Evolutionary conservation across 352 stramenopile genomes (phyloP), one percentile per base, ranked within the genome.

Genomic region (Phytopythium ostracodes): DNA sequence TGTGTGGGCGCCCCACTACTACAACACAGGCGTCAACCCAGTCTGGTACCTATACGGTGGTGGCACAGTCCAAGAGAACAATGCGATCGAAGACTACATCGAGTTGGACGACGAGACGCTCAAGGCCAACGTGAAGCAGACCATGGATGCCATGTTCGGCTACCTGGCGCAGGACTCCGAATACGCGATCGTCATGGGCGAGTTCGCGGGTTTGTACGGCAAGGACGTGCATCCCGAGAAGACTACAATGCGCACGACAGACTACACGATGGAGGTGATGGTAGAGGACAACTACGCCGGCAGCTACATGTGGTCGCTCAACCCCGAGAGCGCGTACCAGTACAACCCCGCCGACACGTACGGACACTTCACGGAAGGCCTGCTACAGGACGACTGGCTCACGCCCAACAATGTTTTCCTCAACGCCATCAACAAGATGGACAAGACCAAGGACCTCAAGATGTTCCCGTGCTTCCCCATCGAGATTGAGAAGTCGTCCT

Each of bases 271-370:
- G 31, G 65, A 88, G 11, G 59, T 79, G 8, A 87, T 88, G 71
- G 42, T 92, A 12, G 66, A 82, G 53, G 60, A 73, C 2, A 67
- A 68, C 0, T 84, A 85, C 36, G 80, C 79, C 0, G 82, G 82
- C n/a, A 81, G 78, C 4, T 92, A 88, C 64, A 88, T 92, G 78
- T 92, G 82, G 82, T 89, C 80, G 14, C 66, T 92, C 3, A 92
- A 92, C 52, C 82, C 82, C 0, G 82, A 90, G 67, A 87, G 73
- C 68, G 82, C 78, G 50, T 92, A 92, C 66, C 75, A 87, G 66
- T 89, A 72, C 71, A 91, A 91, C 52, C 82, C 82, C 0, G 76
- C 81, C 10, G 79, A 89, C 56, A 86, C 63, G 20, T 81, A 71
- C 59, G 82, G 80, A 27, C 61, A 60, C 0, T 92, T 90, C 60